Evolutionary conservation across 805 yeast species (phyloP).

Genomic region (Candida krabiensis): DNA sequence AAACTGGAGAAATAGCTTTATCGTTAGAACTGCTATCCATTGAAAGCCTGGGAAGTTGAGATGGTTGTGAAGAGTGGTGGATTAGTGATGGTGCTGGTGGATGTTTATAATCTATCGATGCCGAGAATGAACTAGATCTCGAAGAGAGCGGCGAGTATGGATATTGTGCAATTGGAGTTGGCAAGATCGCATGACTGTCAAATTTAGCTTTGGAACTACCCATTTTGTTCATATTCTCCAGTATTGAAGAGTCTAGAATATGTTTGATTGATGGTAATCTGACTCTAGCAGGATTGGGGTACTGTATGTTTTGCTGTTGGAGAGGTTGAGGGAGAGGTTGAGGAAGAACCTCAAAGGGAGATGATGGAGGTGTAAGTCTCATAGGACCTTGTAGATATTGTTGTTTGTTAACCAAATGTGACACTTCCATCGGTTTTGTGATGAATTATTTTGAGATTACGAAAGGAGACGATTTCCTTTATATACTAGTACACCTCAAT

Average conservation of each 20-base stretch:
- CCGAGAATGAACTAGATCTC: conserved; percentile 20
- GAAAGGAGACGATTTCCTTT: too few relatives aligned
- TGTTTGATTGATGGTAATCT: conserved; percentile 24
- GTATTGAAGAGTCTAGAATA: conserved; percentile 20
- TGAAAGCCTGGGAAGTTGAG: conserved; percentile 1
- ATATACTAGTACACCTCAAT: too few relatives aligned
- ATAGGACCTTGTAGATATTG: conserved; percentile 8
- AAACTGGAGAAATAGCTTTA: conserved; percentile 1
- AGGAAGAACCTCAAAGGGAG: conserved; percentile 15
- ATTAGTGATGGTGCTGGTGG: conserved; percentile 5
- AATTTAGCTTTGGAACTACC: neutral
- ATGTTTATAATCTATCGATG: conserved; percentile 14
- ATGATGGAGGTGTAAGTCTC: conserved; percentile 19
- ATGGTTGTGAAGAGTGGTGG: conserved; percentile 2
- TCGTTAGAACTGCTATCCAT: conserved; percentile 2
- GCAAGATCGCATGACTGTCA: conserved; percentile 14
- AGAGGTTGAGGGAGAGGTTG: conserved; percentile 5
- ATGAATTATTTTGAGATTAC: too few relatives aligned
- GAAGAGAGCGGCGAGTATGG: conserved; percentile 24
- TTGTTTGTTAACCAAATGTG: conserved; percentile 16
- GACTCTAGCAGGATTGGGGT: conserved; percentile 11
- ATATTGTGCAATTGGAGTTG: conserved; percentile 17
- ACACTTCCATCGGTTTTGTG: conserved; percentile 19
- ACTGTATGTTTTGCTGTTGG: too few relatives aligned
- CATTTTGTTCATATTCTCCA: conserved; percentile 7